Evolutionary conservation across 306 rosid species (phyloP).

Genomic region (Rosa persica): DNA sequence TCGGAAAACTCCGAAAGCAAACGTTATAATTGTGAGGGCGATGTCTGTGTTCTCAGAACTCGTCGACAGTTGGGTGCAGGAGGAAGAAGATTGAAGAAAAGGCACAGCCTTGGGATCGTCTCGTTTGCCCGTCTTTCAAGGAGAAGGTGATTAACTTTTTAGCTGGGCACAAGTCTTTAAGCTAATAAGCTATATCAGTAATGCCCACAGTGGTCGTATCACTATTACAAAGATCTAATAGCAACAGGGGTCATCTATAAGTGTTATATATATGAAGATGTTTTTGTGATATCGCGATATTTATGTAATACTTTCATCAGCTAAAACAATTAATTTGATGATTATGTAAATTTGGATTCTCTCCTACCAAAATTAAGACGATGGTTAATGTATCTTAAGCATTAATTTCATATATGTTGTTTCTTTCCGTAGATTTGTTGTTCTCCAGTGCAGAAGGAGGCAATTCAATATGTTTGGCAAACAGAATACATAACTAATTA

Average conservation of each 20-base stretch:
- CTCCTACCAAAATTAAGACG: neutral
- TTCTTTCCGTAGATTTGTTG: neutral
- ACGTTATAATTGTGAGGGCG: constrained; percentile 49
- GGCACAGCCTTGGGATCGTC: constrained; percentile 16
- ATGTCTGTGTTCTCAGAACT: constrained; percentile 50
- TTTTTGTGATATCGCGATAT: neutral
- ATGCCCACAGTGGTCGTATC: neutral
- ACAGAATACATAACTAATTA: too few relatives aligned
- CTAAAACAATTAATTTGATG: neutral
- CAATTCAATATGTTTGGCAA: too few relatives aligned
- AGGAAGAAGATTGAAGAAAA: constrained; percentile 17
- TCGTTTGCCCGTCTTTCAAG: constrained; percentile 24
- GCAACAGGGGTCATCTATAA: neutral
- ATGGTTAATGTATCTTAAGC: neutral
- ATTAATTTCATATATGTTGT: neutral
- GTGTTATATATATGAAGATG: neutral
- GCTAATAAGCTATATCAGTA: neutral
- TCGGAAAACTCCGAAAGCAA: constrained; percentile 41
- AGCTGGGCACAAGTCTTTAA: neutral
- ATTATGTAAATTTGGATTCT: neutral
- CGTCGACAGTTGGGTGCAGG: neutral
- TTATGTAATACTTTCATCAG: neutral
- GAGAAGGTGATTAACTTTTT: constrained; percentile 1
- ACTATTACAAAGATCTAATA: neutral
- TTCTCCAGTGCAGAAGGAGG: neutral